Base-by-base conservation (phyloP, 805 yeast genomes). In the Wickerhamomyces sydowiorum region DNA sequence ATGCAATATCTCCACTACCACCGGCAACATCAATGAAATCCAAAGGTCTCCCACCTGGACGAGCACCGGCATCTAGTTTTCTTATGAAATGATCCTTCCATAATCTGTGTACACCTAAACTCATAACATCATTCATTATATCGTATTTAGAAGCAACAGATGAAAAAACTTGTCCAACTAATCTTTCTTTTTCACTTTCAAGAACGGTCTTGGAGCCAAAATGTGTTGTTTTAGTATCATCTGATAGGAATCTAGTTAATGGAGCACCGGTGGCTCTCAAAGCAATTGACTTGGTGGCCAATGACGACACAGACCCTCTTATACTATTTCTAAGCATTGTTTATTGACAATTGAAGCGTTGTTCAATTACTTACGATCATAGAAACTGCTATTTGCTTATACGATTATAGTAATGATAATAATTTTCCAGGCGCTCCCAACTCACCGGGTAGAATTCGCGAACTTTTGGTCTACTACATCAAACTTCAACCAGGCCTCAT, bases 1-100 rank as follows among this genome's bases (percentile, higher is more conserved):
- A 88, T 1, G 99, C 99, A 64, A 93, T 91, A 59, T 93, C 99
- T 37, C 99, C 99, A 10, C 98, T 88, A 20, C 99, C 99, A 45
- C 99, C 99, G 22, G 99, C 99, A 43, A 93, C 98, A 64, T 93
- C 99, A 49, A 93, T 73, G 57, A 93, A 91, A 44, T 81, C 78
- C 54, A 93, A 69, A 4, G 96, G 96, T 50, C 82, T 76, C 13
- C 79, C 76, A 36, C 91, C 95, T 5, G 96, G 91, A 58, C 98
- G 76, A 70, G 79, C 80, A 27, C 99, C 99, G 35, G 97, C 95
- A 59, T 93, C 96, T 43, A 93, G 69, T 51, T 86, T 79, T 53
- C 80, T 74, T 55, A 93, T 89, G 60, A 93, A 84, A 59, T 90
- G 96, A 57, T 77, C 79, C 60, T 93, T 93, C 99, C 99, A 93